These are phyloP conservation scores for Juncus inflexus DNA, from an alignment of 176 grass and related monocot genomes.

Conservation along the genomic window DNA sequence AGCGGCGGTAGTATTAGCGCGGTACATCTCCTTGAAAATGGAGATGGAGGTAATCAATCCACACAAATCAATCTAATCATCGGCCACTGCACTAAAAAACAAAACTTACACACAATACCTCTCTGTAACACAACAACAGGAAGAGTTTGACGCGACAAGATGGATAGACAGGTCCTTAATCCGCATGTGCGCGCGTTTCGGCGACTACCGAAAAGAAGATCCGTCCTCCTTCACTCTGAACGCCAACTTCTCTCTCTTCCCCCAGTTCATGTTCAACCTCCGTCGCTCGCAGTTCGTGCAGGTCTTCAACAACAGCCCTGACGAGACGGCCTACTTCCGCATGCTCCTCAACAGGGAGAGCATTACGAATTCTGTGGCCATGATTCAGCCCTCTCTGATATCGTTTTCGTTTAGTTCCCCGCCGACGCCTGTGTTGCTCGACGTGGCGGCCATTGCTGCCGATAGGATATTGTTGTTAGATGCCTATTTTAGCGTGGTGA, in stretches of 20 bases:
- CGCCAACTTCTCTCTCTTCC: constrained; percentile 91
- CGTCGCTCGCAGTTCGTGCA: constrained; percentile 94
- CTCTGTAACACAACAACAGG: constrained; percentile 33
- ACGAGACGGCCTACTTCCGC: constrained; percentile 95
- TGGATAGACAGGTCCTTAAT: constrained; percentile 98
- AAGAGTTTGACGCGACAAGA: constrained; percentile 91
- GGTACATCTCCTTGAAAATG: constrained; percentile 99
- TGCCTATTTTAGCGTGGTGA: constrained; percentile 96
- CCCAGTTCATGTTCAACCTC: constrained; percentile 99
- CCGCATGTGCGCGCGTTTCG: constrained; percentile 85
- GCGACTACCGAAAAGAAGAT: constrained; percentile 94
- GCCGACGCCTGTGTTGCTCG: constrained; percentile 79
- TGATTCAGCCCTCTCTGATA: constrained; percentile 91
- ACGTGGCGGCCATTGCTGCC: constrained; percentile 82
- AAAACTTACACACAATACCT: neutral
- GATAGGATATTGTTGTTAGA: constrained; percentile 92
- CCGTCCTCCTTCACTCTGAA: constrained; percentile 84
- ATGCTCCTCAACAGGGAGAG: constrained; percentile 96
- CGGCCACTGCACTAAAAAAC: neutral
- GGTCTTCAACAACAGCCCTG: constrained; percentile 99
- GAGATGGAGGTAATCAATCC: constrained; percentile 72
- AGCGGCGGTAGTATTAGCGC: constrained; percentile 86
- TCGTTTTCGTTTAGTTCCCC: constrained; percentile 86
- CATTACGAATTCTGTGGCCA: constrained; percentile 83
- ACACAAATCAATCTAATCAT: neutral